Base-by-base conservation (phyloP, 371 early-diverging fungal species). In the Smittium culicis region DNA sequence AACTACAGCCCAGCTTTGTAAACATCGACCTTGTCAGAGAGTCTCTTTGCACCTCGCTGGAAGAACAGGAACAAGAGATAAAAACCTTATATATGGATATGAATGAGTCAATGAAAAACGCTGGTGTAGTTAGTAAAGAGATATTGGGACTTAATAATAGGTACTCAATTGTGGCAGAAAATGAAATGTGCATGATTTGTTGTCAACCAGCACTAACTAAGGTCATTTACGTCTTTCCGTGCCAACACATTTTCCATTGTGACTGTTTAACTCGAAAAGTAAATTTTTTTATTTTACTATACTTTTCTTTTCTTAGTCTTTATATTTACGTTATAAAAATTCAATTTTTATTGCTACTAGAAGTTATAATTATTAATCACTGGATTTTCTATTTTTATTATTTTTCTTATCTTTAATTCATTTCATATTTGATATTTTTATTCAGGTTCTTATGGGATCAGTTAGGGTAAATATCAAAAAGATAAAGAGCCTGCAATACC, bases 191-290 rank as follows among this genome's bases (percentile, higher is more conserved):
- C 70, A 82, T 86, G 34, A 60, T 85, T 1, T 97, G 97, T 72
- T 69, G 81, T 11, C 77, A 78, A 55, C 86, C 92, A 1, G 76
- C 94, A 35, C 75, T 93, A 73, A 33, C 66, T 58, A 81, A 92
- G 20, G 90, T 88, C 72, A 93, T 95, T 68, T 93, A 91, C 66
- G 85, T 92, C 31, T 97, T 96, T 71, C 96, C 96, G 0, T 96
- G 97, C 71, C 88, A 91, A 67, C 96, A 96, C 72, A 85, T 87
- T 24, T 94, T 93, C 81, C 95, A 95, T 73, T 81, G 88, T 20
- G 91, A 93, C 70, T 94, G 94, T 70, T 73, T 95, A 65, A 85
- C 88, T 28, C 77, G 83, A 58, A 75, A 78, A 68, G 85, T 90
- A 80, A 67, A 69, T 70, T n/a, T n/a, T n/a, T n/a, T n/a, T n/a